Evolutionary conservation across 805 yeast species (phyloP).

Genomic region (Schwanniomyces occidentalis): DNA sequence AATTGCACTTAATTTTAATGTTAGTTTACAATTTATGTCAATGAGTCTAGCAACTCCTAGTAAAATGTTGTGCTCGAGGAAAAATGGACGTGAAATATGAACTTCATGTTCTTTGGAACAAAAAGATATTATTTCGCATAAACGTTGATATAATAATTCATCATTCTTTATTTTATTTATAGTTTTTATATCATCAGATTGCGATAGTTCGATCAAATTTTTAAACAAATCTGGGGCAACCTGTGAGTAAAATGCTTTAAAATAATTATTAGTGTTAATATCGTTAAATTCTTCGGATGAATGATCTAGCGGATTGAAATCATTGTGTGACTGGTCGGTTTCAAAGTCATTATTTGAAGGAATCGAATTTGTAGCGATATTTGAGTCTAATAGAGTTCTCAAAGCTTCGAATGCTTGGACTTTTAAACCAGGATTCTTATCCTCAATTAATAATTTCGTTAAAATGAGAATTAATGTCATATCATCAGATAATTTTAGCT

Average conservation of each 20-base stretch:
- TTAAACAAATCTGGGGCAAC: slow-evolving; percentile 61
- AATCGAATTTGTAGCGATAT: slow-evolving; percentile 26
- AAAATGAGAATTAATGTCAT: slow-evolving; percentile 58
- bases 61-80: slow-evolving; percentile 59
- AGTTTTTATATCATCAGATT: slow-evolving; percentile 8
- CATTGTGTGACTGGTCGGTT: slow-evolving; percentile 7
- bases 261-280: slow-evolving; percentile 45
- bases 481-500: slow-evolving; percentile 48
- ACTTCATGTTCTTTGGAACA: slow-evolving; percentile 67
- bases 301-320: slow-evolving; percentile 3
- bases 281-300: slow-evolving; percentile 24
- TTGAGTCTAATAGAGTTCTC: slow-evolving; percentile 68
- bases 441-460: slow-evolving; percentile 60
- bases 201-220: slow-evolving; percentile 42
- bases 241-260: slow-evolving; percentile 59
- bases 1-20: slow-evolving; percentile 65
- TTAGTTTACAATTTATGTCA: slow-evolving; percentile 40
- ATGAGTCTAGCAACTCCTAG: slow-evolving; percentile 55
- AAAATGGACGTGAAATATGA: slow-evolving; percentile 57
- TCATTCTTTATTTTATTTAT: slow-evolving; percentile 21
- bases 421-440: slow-evolving; percentile 67
- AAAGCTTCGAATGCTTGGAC: slow-evolving; percentile 85
- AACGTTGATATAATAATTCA: slow-evolving; percentile 49
- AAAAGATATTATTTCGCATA: slow-evolving; percentile 72
- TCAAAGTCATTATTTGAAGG: slow-evolving; percentile 8